Conservation (phyloP, 805 yeast species). For the Candida gorgasii region DNA sequence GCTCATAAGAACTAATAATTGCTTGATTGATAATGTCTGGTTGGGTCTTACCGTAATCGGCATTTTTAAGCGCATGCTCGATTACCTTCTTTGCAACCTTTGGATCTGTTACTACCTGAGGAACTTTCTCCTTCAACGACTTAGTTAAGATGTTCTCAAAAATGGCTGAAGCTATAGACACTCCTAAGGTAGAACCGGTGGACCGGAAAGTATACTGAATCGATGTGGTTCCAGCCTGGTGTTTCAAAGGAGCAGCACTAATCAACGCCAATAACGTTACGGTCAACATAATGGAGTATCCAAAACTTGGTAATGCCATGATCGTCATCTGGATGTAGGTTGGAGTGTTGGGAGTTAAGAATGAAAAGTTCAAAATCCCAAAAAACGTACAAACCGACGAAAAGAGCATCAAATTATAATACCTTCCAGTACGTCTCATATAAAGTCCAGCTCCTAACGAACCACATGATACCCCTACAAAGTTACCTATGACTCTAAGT, state of each 20-base stretch:
- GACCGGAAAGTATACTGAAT: conserved; percentile 87
- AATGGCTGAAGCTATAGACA: conserved; percentile 64
- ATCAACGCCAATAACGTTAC: conserved; percentile 73
- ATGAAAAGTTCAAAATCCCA: conserved; percentile 45
- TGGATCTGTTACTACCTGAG: conserved; percentile 27
- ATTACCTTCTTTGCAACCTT: conserved; percentile 46
- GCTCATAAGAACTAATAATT: conserved; percentile 47
- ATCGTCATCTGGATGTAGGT: conserved; percentile 25
- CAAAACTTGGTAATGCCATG: conserved; percentile 59
- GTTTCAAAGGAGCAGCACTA: conserved; percentile 65
- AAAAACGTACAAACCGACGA: conserved; percentile 45
- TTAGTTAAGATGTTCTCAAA: conserved; percentile 51
- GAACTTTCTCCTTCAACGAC: conserved; percentile 20
- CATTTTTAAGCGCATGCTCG: conserved; percentile 52
- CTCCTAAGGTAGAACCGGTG: conserved; percentile 85
- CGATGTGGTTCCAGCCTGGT: conserved; percentile 85
- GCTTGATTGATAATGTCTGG: conserved; percentile 31
- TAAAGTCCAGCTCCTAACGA: conserved; percentile 17
- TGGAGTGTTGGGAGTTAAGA: conserved; percentile 21
- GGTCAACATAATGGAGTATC: conserved; percentile 67
- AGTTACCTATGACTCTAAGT: conserved; percentile 60
- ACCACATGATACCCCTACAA: conserved; percentile 60
- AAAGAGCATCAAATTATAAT: conserved; percentile 47
- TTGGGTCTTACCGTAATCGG: conserved; percentile 49
- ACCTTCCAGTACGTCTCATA: conserved; percentile 55